Evolutionary conservation across 306 rosid species (phyloP), one percentile per base, ranked within the genome.

Genomic region (Carpinus fangiana): DNA sequence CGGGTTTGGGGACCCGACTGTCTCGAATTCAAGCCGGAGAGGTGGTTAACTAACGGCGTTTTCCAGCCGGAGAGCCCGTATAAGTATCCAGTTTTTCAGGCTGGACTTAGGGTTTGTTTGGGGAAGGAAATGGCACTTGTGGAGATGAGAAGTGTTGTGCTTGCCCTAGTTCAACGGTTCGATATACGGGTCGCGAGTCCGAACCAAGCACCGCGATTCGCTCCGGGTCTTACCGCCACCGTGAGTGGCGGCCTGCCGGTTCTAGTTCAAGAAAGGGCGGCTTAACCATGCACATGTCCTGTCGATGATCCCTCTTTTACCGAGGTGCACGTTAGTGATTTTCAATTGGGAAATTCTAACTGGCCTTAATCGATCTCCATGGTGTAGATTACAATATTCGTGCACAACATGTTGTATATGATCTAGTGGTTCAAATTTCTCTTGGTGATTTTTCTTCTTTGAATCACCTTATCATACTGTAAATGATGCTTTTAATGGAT

Each of bases 41-140:
- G 99, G 77, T 95, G 99, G 99, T 43, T 95, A 73, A 76, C 69
- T 0, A 80, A 81, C 0, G 97, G 92, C 0, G 69, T 82, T 12
- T 95, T 90, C 57, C 50, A 79, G 0, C 90, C 87, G 0, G 81
- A 79, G 34, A 80, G 86, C 36, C 88, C 93, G 0, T 95, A 73
- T 34, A 91, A 91, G 79, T 95, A 85, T 73, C 96, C 99, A 0
- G 96, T 93, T 50, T 95, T 95, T 68, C 99, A 95, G 41, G 99
- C 88, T 0, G 99, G 99, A 11, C 56, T 26, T 7, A 84, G 99
- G 77, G 89, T 95, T 43, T 95, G 99, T 82, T 86, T 95, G 85
- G 99, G 99, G 2, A 93, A 82, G 75, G 98, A 95, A 38, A 54
- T 95, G 83, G 97, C 99, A 3, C 47, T 93, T 51, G 21, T 85